Conservation (phyloP, 768 basidiomycete species). For the Cystobasidium ongulense region DNA sequence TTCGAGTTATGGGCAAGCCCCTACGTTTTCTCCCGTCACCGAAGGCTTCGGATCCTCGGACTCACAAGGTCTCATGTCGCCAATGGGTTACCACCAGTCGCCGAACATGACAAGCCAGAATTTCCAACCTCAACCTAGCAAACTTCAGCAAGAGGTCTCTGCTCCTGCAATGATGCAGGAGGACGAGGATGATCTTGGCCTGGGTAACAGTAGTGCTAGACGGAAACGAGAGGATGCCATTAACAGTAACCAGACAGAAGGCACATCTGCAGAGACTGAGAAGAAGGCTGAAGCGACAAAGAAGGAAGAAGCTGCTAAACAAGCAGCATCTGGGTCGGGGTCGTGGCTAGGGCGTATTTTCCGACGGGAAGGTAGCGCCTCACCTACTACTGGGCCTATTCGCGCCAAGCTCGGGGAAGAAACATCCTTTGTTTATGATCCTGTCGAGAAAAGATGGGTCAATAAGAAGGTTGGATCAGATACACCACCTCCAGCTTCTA, state of each 20-base stretch:
- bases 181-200: constrained; percentile 78
- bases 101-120: constrained; percentile 27
- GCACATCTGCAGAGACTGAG: not conserved
- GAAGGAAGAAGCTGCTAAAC: constrained; percentile 37
- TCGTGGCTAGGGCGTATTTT: constrained; percentile 80
- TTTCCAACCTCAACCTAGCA: constrained; percentile 9
- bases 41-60: constrained; percentile 32
- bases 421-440: constrained; percentile 82
- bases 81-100: constrained; percentile 57
- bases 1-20: constrained; percentile 53
- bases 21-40: constrained; percentile 56
- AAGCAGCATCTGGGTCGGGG: constrained; percentile 34
- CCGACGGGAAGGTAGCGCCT: constrained; percentile 55
- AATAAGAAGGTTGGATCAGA: constrained; percentile 75
- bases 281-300: not conserved
- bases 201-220: constrained; percentile 63
- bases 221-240: constrained; percentile 14
- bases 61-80: constrained; percentile 65
- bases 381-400: constrained; percentile 58
- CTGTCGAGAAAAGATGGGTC: constrained; percentile 91
- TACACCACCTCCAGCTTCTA: constrained; percentile 53
- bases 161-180: constrained; percentile 40
- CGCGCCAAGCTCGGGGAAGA: constrained; percentile 90
- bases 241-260: not conserved
- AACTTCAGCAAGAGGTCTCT: not conserved